Evolutionary conservation across 2,329 filamentous ascomycete species (phyloP), one percentile per base, ranked within the genome.

Genomic region (Zasmidium citrigriseum): DNA sequence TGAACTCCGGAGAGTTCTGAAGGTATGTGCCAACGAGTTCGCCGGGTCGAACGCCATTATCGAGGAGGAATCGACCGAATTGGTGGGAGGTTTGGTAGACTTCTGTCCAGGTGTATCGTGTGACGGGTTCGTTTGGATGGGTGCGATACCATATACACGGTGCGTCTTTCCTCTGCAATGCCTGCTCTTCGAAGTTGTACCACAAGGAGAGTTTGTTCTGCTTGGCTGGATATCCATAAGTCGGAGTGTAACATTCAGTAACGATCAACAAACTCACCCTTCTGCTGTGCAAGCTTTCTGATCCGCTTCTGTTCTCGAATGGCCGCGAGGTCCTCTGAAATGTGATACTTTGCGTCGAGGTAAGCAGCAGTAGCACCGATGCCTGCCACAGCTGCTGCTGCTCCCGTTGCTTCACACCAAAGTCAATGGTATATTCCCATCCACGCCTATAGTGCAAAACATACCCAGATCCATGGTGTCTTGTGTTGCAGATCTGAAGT

Each of bases 321-420:
- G 23, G 27, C 53, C 9, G 51, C 57, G n/a, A 95, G 68, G 73
- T 96, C 91, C 71, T 90, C 87, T 70, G 80, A 86, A 45, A 93
- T 67, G 5, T 84, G 82, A 57, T 81, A 82, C 71, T 84, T 86
- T 34, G 89, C 91, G 70, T 95, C 90, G 65, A 93, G 73, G 73
- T 96, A 96, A 24, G 89, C 89, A n/a, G 89, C 77, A 2, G 83
- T 82, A 5, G 89, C 88, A 27, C 82, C 80, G 38, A 82, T 81
- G 46, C 85, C 82, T 16, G 87, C 70, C 5, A 66, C 29, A n/a
- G 65, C 63, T 49, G 55, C 54, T 45, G 54, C 58, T 12, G 63
- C 54, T 7, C 61, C 57, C 62, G 34, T 34, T 25, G 4, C 3
- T 25, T 16, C 22, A 18, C 23, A 10, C 22, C 21, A 24, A 49